Conservation (phyloP, 495 filamentous ascomycete species). For the Xanthoparmelia taractica region DNA sequence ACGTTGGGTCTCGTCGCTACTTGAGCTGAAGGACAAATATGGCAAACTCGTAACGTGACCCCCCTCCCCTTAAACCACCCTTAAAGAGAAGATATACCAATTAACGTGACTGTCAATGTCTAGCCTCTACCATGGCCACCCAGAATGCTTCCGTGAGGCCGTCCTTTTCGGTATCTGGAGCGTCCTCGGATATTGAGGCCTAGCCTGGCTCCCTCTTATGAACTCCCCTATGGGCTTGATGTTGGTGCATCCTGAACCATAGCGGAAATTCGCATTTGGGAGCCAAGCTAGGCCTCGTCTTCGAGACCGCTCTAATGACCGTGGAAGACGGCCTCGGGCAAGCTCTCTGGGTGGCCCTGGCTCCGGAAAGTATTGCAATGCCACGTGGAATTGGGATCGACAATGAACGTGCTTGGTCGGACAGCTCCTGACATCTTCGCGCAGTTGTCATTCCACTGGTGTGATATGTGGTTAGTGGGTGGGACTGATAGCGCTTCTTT, state of each 20-base stretch:
- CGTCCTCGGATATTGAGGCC: neutral
- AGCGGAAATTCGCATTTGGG: neutral
- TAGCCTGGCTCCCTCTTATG: neutral
- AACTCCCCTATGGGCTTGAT: neutral
- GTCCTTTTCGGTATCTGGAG: neutral
- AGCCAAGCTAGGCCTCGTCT: neutral
- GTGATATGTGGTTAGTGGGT: neutral
- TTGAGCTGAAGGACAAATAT: neutral
- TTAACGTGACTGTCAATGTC: conserved; percentile 8
- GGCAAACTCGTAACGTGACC: neutral
- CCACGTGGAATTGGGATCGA: neutral
- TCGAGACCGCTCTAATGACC: neutral
- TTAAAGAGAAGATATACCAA: neutral
- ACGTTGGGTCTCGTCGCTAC: conserved; percentile 11
- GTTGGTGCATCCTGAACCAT: neutral
- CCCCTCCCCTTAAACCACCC: neutral
- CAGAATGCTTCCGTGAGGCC: neutral
- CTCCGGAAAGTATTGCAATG: conserved; percentile 8
- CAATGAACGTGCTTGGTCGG: neutral
- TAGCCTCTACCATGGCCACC: neutral
- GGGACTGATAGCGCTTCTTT: neutral
- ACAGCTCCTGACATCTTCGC: neutral
- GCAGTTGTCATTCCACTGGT: neutral
- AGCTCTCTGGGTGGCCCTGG: neutral
- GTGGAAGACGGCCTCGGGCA: neutral